A percentile compares a stretch with the other conserved stretches of the same genome.
phyloP scores from a whole-genome alignment of 1,284 basidiomycete species.

The Cronartium quercuum region DNA sequence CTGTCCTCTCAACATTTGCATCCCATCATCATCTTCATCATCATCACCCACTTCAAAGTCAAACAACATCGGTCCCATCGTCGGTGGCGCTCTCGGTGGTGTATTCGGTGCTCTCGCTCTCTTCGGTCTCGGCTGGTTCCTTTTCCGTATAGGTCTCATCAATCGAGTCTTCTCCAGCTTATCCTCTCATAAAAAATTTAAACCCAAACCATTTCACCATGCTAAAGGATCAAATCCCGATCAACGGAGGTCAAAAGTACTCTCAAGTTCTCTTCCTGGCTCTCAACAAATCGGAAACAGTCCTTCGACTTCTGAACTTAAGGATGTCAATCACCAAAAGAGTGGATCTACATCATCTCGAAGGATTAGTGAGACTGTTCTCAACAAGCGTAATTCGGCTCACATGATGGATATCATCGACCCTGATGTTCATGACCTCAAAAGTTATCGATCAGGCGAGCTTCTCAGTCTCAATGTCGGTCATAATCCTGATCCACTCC shows the following conservation, averaged over 20 bases:
- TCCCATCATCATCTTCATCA: not conserved
- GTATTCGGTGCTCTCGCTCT: slow-evolving; percentile 1
- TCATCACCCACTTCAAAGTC: not conserved
- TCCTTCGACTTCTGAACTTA: not conserved
- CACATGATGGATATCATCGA: not conserved
- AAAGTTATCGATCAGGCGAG: not conserved
- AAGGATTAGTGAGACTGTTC: not conserved
- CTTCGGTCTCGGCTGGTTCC: slow-evolving; percentile 2
- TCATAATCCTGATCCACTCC: not conserved
- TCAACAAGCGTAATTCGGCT: not conserved
- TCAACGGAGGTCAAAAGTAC: not conserved
- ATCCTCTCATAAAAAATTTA: slow-evolving; percentile 1
- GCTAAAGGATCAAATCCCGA: not conserved
- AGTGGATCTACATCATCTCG: not conserved
- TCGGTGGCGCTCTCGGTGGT: slow-evolving; percentile 24
- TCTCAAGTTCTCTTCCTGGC: not conserved
- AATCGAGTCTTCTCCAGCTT: not conserved
- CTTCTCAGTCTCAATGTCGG: not conserved
- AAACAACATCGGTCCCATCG: not conserved
- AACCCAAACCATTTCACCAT: not conserved
- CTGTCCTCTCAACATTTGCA: slow-evolving; percentile 29
- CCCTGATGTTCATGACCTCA: not conserved
- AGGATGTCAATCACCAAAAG: not conserved
- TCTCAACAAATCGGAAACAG: not conserved
- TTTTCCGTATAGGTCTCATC: not conserved